Base-by-base conservation (phyloP, 2,329 filamentous ascomycete species). In the Byssochlamys sp. region DNA sequence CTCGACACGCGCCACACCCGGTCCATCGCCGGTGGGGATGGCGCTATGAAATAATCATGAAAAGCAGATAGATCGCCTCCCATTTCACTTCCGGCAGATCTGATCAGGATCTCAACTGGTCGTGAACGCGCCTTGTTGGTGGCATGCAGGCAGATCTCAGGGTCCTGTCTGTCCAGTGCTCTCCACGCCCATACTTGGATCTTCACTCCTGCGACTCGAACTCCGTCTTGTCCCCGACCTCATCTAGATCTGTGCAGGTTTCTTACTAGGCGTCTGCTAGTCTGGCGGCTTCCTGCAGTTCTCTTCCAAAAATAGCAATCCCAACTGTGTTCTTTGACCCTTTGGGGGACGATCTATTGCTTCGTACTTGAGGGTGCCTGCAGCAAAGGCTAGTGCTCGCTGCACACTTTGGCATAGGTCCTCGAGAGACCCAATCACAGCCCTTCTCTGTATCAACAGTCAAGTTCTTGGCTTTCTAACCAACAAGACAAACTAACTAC, bases 31-130 rank as follows among this genome's bases (percentile, higher is more conserved):
- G 58, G 64, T 65, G 63, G 63, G 60, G 64, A 55, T 55, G 56
- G 60, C 60, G 53, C 59, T 63, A 61, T 65, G 62, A 63, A 62
- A 60, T 61, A 62, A 59, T 55, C 55, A 56, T 25, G 62, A 62
- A 59, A 62, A 62, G 54, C 55, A 56, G 24, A 28, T 59, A 35
- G 57, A 57, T n/a, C 49, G 7, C 25, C 49, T 24, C 11, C 49
- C 49, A 28, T 51, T 14, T 28, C 24, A 28, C 27, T 11, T 26
- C 49, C 10, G 24, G 24, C 6, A 51, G 49, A 51, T 51, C 49
- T 51, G 27, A 51, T 26, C 12, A 51, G 4, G 25, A 24, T 28
- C 49, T 27, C 10, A 9, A 51, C 25, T 27, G n/a, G 49, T 10
- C 25, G 27, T 28, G 27, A 7, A 28, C 49, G 49, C 24, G 5